Evolutionary conservation across 441 rosid species (phyloP).

Genomic region (Populus trichocarpa): DNA sequence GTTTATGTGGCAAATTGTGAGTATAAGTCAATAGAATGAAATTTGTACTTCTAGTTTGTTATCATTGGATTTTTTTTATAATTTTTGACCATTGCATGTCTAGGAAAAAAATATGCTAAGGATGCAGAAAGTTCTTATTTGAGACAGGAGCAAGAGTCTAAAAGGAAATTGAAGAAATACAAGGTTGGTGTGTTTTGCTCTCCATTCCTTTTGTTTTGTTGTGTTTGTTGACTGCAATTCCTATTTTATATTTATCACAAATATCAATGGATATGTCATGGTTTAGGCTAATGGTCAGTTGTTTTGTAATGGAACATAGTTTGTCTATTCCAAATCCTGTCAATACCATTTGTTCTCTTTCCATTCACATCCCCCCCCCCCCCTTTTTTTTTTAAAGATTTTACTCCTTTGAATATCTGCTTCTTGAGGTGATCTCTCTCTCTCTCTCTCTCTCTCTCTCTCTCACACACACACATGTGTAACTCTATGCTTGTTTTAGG

Average conservation of each 20-base stretch:
- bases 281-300: not conserved
- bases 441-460: not conserved
- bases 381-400: too few species aligned
- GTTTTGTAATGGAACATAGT: not conserved
- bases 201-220: not conserved
- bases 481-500: conserved; percentile 31
- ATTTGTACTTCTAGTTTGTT: not conserved
- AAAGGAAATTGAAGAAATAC: conserved; percentile 54
- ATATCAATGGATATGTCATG: not conserved
- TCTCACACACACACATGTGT: not conserved
- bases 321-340: not conserved
- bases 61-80: not conserved
- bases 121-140: conserved; percentile 56
- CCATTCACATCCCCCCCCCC: not conserved
- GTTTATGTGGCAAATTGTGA: not conserved
- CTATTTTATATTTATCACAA: too few species aligned
- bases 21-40: conserved; percentile 1
- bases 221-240: not conserved
- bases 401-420: not conserved
- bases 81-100: conserved; percentile 6
- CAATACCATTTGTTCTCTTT: not conserved
- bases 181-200: conserved; percentile 43
- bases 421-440: not conserved
- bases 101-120: conserved; percentile 41
- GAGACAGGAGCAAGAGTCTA: conserved; percentile 57